Base-by-base conservation (phyloP, 306 rosid genomes). In the Purshia tridentata region DNA sequence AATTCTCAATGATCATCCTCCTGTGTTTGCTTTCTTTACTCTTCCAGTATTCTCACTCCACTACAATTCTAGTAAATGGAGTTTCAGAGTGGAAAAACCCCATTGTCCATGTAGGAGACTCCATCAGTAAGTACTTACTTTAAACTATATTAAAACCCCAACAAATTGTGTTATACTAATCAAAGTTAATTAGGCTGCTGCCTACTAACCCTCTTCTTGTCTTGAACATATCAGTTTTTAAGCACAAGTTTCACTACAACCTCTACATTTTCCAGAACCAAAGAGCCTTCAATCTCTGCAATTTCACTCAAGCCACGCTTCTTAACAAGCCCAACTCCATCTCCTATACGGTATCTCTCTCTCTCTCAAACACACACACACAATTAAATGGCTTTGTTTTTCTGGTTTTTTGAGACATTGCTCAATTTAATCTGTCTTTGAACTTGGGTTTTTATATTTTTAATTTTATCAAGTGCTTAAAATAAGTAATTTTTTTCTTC, bases 181-280 rank as follows among this genome's bases (percentile, higher is more conserved):
- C 37, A 19, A 19, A 22, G 16, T 22, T 56, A 19, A 23, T 54
- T 54, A 29, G 59, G 59, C 20, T 19, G 35, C 59, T 54, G 20
- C 20, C 8, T 18, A 19, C 52, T 42, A 10, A 12, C 8, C 35
- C 35, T 16, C 52, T 9, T 9, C 18, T 14, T 48, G 22, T 66
- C 44, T 47, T 66, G 56, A 13, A 47, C 22, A 50, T 19, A 23
- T 67, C 75, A 93, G 98, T 85, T 85, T 93, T 93, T 80, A 81
- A 88, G 88, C 96, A 84, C 87, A 91, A 83, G 70, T 84, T 77
- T 59, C 85, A 83, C 81, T 85, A 81, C 86, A 83, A 64, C 40
- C 98, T 93, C 81, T 91, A 87, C 94, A 93, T 93, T 84, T 93
- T 93, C 91, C 88, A 86, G 91, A 84, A 91, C 84, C 86, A 78